Evolutionary conservation across 2,329 filamentous ascomycete genomes (phyloP).

Genomic region (Beauveria sp.): DNA sequence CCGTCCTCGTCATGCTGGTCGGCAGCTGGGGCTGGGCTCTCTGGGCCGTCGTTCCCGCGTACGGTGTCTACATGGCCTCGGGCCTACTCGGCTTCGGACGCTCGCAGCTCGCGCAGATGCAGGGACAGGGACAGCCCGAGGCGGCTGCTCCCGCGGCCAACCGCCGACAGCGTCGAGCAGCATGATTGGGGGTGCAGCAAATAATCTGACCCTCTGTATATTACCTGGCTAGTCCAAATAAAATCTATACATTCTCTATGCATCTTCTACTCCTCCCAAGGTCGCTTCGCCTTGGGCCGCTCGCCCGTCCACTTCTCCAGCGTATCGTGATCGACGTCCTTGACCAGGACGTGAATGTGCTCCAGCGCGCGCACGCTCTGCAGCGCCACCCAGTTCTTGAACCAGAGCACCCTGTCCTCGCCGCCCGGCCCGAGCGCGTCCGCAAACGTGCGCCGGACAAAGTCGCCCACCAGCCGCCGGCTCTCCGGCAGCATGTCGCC

Average conservation of each 20-base stretch:
- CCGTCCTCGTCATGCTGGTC: slow-evolving; percentile 63
- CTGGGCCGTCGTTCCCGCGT: slow-evolving; percentile 48
- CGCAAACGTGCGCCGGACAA: slow-evolving; percentile 63
- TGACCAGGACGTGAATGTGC: slow-evolving; percentile 76
- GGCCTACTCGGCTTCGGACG: slow-evolving; percentile 47
- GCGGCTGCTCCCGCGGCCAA: slow-evolving; percentile 35
- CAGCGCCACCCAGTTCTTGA: slow-evolving; percentile 86
- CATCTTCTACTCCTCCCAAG: slow-evolving; percentile 5
- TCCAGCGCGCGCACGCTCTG: slow-evolving; percentile 84
- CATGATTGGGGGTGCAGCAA: slow-evolving; percentile 22
- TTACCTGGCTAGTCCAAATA: not conserved
- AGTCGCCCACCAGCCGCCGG: slow-evolving; percentile 56
- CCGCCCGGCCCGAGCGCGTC: slow-evolving; percentile 44
- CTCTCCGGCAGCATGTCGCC: slow-evolving; percentile 68
- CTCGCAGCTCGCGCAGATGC: slow-evolving; percentile 43
- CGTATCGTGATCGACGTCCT: slow-evolving; percentile 42
- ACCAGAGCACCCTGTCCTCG: slow-evolving; percentile 63
- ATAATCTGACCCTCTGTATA: not conserved
- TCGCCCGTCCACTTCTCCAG: slow-evolving; percentile 47
- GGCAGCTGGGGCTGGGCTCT: slow-evolving; percentile 68
- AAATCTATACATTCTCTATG: not conserved
- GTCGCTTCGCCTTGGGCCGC: slow-evolving; percentile 25
- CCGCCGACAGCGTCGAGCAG: slow-evolving; percentile 47
- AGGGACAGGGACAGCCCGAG: slow-evolving; percentile 25
- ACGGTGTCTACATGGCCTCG: slow-evolving; percentile 46